Conservation (phyloP, 352 stramenopile genomes). For the Pythium sp. region DNA sequence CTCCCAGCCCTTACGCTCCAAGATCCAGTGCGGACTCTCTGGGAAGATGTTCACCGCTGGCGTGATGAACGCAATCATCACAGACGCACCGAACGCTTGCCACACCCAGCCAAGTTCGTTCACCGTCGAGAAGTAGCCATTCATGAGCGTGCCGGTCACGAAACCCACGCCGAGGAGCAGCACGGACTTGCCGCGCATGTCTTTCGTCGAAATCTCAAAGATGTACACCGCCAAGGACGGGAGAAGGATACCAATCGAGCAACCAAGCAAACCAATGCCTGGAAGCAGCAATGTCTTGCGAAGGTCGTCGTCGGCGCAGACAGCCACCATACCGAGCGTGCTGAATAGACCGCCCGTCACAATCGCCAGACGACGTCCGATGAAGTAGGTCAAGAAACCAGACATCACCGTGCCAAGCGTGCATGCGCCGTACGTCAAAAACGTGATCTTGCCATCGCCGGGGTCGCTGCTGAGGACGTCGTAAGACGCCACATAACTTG, state of each 20-base stretch:
- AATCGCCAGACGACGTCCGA: constrained; percentile 61
- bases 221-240: constrained; percentile 74
- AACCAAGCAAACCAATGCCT: constrained; percentile 57
- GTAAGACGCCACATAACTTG: constrained; percentile 65
- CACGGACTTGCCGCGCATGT: constrained; percentile 72
- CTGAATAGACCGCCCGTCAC: constrained; percentile 58
- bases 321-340: constrained; percentile 61
- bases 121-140: constrained; percentile 47
- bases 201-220: constrained; percentile 76
- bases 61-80: constrained; percentile 67
- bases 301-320: constrained; percentile 53
- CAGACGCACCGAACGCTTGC: constrained; percentile 60
- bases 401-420: constrained; percentile 51
- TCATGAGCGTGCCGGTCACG: constrained; percentile 53
- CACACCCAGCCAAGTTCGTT: constrained; percentile 76
- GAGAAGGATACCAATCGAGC: constrained; percentile 60
- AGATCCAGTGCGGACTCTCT: constrained; percentile 77
- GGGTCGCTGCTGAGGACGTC: constrained; percentile 45
- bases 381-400: constrained; percentile 53
- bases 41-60: constrained; percentile 72
- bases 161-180: constrained; percentile 65
- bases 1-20: constrained; percentile 64
- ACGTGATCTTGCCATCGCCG: constrained; percentile 59
- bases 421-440: constrained; percentile 46
- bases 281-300: constrained; percentile 47